phyloP scores from a whole-genome alignment of 192 early-diverging fungal genomes.

The Kickxella alabastrina region DNA sequence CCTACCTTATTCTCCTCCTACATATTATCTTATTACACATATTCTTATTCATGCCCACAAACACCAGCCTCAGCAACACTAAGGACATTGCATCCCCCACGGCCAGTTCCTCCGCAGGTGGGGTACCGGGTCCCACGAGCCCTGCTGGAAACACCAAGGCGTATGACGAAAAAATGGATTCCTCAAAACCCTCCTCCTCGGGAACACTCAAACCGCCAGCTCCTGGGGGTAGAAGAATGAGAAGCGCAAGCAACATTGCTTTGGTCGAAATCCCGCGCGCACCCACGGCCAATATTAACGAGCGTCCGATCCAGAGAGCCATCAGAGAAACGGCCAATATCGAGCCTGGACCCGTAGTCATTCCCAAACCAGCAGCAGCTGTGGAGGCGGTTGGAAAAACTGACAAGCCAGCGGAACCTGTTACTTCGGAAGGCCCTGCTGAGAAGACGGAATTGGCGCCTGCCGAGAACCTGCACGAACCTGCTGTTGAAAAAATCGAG shows the following conservation, averaged over 20 bases:
- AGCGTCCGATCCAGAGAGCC: conserved; percentile 2
- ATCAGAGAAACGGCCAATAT: conserved; percentile 1
- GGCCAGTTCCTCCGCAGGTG: too few species aligned
- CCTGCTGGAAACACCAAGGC: neutral
- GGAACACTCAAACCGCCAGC: neutral
- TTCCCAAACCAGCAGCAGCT: neutral
- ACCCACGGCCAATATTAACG: neutral
- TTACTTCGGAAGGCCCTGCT: too few species aligned
- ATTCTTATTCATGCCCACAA: too few species aligned
- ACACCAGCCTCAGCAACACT: too few species aligned
- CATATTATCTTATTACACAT: neutral
- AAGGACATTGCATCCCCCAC: too few species aligned
- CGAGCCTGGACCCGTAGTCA: neutral
- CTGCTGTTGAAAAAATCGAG: too few species aligned
- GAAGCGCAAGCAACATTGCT: conserved; percentile 11
- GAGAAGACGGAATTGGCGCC: too few species aligned
- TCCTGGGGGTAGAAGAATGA: neutral
- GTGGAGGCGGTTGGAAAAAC: neutral
- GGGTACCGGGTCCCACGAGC: too few species aligned
- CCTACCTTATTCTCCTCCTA: neutral
- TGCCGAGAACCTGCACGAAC: too few species aligned
- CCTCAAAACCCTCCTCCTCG: neutral
- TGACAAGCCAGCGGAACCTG: conserved; percentile 1
- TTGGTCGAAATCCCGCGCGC: neutral
- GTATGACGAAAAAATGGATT: neutral